phyloP scores from a whole-genome alignment of 768 basidiomycete species.

The Tricholoma flavovirens region DNA sequence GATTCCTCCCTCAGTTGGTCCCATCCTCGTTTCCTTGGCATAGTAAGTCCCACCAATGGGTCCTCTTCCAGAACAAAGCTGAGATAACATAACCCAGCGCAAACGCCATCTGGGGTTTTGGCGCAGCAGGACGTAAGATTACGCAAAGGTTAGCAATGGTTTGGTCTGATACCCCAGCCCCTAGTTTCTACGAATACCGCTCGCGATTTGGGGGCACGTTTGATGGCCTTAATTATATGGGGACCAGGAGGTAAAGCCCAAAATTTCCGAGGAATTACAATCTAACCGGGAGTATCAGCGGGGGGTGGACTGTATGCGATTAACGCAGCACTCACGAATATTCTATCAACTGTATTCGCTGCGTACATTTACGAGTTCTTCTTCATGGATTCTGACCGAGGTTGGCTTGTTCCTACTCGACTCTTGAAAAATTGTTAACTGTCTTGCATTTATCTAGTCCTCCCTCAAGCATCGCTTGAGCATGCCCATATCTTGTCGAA shows the following conservation, averaged over 20 bases:
- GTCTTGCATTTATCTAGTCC: background rate
- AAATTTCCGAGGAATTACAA: conserved; percentile 1
- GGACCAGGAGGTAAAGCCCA: conserved; percentile 33
- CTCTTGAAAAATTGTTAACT: background rate
- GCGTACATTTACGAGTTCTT: conserved; percentile 51
- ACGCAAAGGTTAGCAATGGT: background rate
- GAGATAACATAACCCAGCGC: conserved; percentile 30
- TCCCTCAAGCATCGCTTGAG: background rate
- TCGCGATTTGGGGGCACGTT: conserved; percentile 60
- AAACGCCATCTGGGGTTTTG: conserved; percentile 56
- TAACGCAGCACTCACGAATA: conserved; percentile 59
- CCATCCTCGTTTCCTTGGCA: conserved; percentile 48
- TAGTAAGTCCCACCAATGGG: conserved; percentile 39
- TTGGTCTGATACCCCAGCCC: background rate
- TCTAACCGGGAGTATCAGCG: conserved; percentile 25
- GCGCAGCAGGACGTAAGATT: conserved; percentile 40
- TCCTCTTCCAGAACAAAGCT: background rate
- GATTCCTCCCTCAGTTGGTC: conserved; percentile 46
- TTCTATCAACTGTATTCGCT: conserved; percentile 56
- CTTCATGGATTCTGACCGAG: conserved; percentile 53
- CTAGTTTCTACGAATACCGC: conserved; percentile 60
- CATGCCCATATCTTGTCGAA: background rate
- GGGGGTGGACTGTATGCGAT: conserved; percentile 54
- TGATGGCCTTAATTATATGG: conserved; percentile 57
- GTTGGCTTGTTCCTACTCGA: conserved; percentile 27